These are phyloP conservation scores for Hymenoscyphus infarciens DNA, from an alignment of 2,329 filamentous ascomycete genomes.

Conservation along the genomic window DNA sequence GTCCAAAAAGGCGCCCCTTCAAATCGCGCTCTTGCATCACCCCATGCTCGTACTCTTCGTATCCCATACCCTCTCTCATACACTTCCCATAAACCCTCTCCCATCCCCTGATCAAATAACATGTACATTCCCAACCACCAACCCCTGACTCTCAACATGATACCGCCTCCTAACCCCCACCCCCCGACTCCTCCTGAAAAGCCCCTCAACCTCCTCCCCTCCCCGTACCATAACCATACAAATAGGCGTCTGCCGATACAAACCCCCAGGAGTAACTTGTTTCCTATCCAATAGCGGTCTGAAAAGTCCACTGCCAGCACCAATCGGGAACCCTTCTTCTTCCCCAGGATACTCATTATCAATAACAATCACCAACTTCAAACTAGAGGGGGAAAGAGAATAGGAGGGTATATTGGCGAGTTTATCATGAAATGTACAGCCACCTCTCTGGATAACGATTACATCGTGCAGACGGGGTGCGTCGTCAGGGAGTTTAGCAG, in stretches of 20 bases:
- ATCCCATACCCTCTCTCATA: too few species aligned
- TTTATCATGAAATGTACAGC: slow-evolving; percentile 81
- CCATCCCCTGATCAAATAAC: slow-evolving; percentile 40
- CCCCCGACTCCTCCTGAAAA: slow-evolving; percentile 59
- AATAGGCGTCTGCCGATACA: slow-evolving; percentile 55
- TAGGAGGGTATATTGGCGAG: slow-evolving; percentile 80
- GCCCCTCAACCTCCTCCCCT: slow-evolving; percentile 59
- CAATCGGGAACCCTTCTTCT: slow-evolving; percentile 38
- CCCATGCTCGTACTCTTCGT: too few species aligned
- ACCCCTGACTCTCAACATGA: slow-evolving; percentile 74
- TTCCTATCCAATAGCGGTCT: slow-evolving; percentile 71
- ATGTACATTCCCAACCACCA: slow-evolving; percentile 74
- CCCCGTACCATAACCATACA: slow-evolving; percentile 81
- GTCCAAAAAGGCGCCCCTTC: too few species aligned
- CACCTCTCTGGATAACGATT: slow-evolving; percentile 76
- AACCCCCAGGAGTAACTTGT: slow-evolving; percentile 48
- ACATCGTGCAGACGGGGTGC: slow-evolving; percentile 62
- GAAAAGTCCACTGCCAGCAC: slow-evolving; percentile 29
- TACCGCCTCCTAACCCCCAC: slow-evolving; percentile 77
- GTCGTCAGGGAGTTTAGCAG: slow-evolving; percentile 46
- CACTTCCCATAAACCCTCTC: neutral
- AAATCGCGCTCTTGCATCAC: too few species aligned
- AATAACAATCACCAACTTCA: slow-evolving; percentile 82
- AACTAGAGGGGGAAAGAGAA: slow-evolving; percentile 52
- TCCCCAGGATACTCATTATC: slow-evolving; percentile 32